Percentiles rank a stretch among this genome's conserved stretches.
Evolutionary conservation across 2,329 filamentous ascomycete species (phyloP).

Genomic region (Geosmithia putterillii): DNA sequence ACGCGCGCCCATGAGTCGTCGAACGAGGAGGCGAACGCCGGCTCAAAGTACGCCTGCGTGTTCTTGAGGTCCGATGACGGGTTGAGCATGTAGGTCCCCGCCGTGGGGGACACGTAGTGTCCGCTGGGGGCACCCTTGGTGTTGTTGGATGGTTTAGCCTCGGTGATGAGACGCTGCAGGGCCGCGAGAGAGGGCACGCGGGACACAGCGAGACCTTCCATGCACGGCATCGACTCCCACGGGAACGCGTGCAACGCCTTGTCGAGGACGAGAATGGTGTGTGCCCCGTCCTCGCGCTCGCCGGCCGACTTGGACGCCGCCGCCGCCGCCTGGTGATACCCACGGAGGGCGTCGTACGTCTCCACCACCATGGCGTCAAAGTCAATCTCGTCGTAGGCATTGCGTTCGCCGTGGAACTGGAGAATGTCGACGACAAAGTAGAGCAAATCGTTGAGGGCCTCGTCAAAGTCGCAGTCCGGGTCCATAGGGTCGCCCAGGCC

Average conservation of each 20-base stretch:
- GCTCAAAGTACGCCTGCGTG: slow-evolving; percentile 65
- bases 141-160: slow-evolving; percentile 17
- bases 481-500: slow-evolving; percentile 64
- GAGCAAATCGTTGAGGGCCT: slow-evolving; percentile 79
- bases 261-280: slow-evolving; percentile 84
- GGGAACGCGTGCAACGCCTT: slow-evolving; percentile 85
- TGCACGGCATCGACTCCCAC: slow-evolving; percentile 89
- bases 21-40: slow-evolving; percentile 44
- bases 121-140: slow-evolving; percentile 18
- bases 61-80: slow-evolving; percentile 71
- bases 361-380: slow-evolving; percentile 88
- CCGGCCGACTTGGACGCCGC: slow-evolving; percentile 20
- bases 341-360: slow-evolving; percentile 69
- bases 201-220: slow-evolving; percentile 68
- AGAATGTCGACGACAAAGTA: slow-evolving; percentile 96
- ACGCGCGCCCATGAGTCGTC: slow-evolving; percentile 57
- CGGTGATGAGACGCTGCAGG: slow-evolving; percentile 62
- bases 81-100: slow-evolving; percentile 76
- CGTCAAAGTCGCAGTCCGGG: slow-evolving; percentile 65
- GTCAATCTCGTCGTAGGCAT: slow-evolving; percentile 96
- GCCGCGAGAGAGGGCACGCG: slow-evolving; percentile 79
- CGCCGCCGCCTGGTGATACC: slow-evolving; percentile 51
- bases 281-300: slow-evolving; percentile 32
- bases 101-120: slow-evolving; percentile 40
- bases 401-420: slow-evolving; percentile 90